Conservation (phyloP, 371 early-diverging fungal genomes). For the Rhizomucor pusillus region DNA sequence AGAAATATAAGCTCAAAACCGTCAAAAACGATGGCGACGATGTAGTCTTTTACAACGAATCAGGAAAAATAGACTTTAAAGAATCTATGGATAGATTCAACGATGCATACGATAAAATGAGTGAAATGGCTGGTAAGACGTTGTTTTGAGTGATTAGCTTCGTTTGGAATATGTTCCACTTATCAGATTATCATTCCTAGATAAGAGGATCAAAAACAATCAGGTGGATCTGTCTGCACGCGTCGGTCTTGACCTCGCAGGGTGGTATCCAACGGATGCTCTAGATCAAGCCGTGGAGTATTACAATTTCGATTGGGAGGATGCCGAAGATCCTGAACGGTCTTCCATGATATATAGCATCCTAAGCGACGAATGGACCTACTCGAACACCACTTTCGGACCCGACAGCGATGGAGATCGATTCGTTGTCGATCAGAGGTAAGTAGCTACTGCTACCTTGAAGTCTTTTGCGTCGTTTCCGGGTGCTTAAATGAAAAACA, state of each 20-base stretch:
- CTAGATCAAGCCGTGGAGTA: conserved; percentile 44
- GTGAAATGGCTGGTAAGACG: conserved; percentile 27
- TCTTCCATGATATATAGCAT: conserved; percentile 26
- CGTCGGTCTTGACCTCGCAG: conserved; percentile 29
- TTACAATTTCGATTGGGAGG: conserved; percentile 42
- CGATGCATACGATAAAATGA: conserved; percentile 22
- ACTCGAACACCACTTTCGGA: conserved; percentile 24
- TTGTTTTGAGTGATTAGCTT: not conserved
- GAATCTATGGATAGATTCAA: conserved; percentile 17
- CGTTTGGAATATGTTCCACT: conserved; percentile 12
- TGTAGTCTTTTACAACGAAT: conserved; percentile 29
- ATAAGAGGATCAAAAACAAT: conserved; percentile 22
- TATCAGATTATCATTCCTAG: conserved; percentile 10
- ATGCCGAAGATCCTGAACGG: conserved; percentile 38
- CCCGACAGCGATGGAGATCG: conserved; percentile 38
- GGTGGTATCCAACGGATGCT: conserved; percentile 30
- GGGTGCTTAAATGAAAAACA: no score
- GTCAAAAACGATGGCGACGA: conserved; percentile 27
- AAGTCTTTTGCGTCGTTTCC: not conserved
- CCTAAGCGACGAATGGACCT: conserved; percentile 32
- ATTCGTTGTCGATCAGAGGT: conserved; percentile 41
- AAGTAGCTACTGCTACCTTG: conserved; percentile 4
- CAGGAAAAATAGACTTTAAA: conserved; percentile 27
- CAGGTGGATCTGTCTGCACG: conserved; percentile 40
- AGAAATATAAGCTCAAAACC: conserved; percentile 32